Base-by-base conservation (phyloP, 345 rosid genomes). In the Salix koriyanagi region DNA sequence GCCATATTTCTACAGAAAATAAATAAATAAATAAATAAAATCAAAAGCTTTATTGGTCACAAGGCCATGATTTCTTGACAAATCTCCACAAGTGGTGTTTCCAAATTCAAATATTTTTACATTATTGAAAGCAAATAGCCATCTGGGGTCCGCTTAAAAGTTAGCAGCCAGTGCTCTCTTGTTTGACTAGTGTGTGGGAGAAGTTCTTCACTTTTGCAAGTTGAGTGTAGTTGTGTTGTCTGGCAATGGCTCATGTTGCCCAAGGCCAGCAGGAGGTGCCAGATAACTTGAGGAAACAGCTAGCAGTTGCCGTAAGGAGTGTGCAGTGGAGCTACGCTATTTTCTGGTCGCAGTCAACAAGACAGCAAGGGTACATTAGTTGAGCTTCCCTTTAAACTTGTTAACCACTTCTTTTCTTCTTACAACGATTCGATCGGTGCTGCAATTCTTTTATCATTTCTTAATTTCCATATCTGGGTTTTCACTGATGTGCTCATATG, bases 271-370 rank as follows among this genome's bases (percentile, higher is more conserved):
- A 75, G 65, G 78, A 62, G 36, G 85, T 77, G 67, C 82, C 77
- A 15, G 85, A 85, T 64, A 86, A 82, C 75, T 75, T 92, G 75
- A 89, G 87, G 72, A 89, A 88, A 82, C 87, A 84, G 87, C 97
- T 95, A 79, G 93, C 94, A 69, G 83, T 92, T 65, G 91, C 90
- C 83, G 93, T 95, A 36, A 89, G 89, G 88, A 95, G 93, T 75
- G 86, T 91, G 72, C 91, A 90, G 67, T 95, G 97, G 99, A 95
- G 92, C 88, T 92, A 95, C 70, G 99, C 97, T 62, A 81, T 95
- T 76, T 95, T 90, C 88, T 95, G 99, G 99, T 87, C 97, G 1
- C 77, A 82, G 67, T 94, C 98, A 85, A 54, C 90, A 65, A 80
- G 84, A 60, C 90, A 91, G 80, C 85, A 83, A 70, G 94, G 91